A percentile compares a stretch with the other conserved stretches of the same genome.
Evolutionary conservation across 2,329 filamentous ascomycete species (phyloP).

Genomic region (Cercospora berteroae): DNA sequence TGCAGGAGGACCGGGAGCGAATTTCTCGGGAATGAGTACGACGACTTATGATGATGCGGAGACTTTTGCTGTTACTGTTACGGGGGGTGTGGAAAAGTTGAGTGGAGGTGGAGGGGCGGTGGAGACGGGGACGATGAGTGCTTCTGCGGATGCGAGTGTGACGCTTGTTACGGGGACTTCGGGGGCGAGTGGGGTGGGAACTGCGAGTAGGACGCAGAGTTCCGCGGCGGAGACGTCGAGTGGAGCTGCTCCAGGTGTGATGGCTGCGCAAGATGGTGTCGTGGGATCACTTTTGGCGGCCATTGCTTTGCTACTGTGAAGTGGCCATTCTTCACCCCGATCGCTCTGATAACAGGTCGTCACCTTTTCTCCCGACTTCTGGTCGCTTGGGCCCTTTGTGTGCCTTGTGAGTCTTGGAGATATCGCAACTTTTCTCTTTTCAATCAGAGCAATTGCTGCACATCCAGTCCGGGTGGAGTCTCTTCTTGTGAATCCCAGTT

Average conservation of each 20-base stretch:
- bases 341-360: background rate
- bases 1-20: conserved; percentile 20
- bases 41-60: conserved; percentile 22
- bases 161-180: conserved; percentile 10
- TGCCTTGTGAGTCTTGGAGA: background rate
- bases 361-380: background rate
- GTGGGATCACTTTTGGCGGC: background rate
- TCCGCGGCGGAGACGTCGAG: conserved; percentile 15
- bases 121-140: background rate
- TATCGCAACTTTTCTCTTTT: no score
- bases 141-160: background rate
- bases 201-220: conserved; percentile 8
- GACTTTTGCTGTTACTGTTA: conserved; percentile 21
- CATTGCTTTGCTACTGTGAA: background rate
- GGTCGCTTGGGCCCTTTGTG: background rate
- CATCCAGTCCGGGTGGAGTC: no score
- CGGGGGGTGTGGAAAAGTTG: conserved; percentile 18
- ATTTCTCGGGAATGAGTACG: conserved; percentile 24
- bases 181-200: background rate
- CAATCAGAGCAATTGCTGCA: no score
- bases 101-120: background rate
- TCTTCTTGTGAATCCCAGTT: no score
- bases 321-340: background rate
- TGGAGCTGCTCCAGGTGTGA: background rate
- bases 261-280: background rate